Conservation (phyloP, 2,329 filamentous ascomycete species). For the Ceratocystis colombiana region DNA sequence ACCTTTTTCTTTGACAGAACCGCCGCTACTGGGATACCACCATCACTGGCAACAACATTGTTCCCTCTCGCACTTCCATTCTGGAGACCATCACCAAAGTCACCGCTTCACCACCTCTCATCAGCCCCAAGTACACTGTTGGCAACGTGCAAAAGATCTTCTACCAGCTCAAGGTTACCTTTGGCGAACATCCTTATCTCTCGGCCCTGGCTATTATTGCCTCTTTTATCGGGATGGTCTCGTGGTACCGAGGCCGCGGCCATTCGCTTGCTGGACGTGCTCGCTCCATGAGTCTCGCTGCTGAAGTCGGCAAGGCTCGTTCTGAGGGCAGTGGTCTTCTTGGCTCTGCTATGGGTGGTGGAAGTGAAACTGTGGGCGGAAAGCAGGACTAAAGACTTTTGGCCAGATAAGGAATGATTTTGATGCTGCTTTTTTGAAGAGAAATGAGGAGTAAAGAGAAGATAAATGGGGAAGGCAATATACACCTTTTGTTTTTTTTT, state of each 20-base stretch:
- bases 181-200: slow-evolving; percentile 50
- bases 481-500: background rate
- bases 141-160: slow-evolving; percentile 61
- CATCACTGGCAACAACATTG: slow-evolving; percentile 78
- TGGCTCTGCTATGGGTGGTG: slow-evolving; percentile 7
- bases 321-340: slow-evolving; percentile 13
- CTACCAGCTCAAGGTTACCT: slow-evolving; percentile 51
- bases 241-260: slow-evolving; percentile 46
- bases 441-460: background rate
- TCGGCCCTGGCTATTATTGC: slow-evolving; percentile 43
- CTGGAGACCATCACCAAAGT: slow-evolving; percentile 73
- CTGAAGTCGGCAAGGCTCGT: slow-evolving; percentile 23
- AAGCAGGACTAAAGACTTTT: slow-evolving; percentile 23
- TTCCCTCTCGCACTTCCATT: slow-evolving; percentile 80
- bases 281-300: slow-evolving; percentile 22
- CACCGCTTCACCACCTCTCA: slow-evolving; percentile 56
- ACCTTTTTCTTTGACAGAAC: slow-evolving; percentile 45
- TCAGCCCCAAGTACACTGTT: slow-evolving; percentile 69
- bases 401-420: background rate
- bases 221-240: slow-evolving; percentile 20
- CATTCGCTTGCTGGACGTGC: slow-evolving; percentile 18
- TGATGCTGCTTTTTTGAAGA: slow-evolving; percentile 10
- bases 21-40: slow-evolving; percentile 92
- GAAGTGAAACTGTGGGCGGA: slow-evolving; percentile 12
- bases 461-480: slow-evolving; percentile 2